These are phyloP conservation scores for Linnemannia exigua DNA, from an alignment of 192 early-diverging fungal genomes.

Conservation along the genomic window DNA sequence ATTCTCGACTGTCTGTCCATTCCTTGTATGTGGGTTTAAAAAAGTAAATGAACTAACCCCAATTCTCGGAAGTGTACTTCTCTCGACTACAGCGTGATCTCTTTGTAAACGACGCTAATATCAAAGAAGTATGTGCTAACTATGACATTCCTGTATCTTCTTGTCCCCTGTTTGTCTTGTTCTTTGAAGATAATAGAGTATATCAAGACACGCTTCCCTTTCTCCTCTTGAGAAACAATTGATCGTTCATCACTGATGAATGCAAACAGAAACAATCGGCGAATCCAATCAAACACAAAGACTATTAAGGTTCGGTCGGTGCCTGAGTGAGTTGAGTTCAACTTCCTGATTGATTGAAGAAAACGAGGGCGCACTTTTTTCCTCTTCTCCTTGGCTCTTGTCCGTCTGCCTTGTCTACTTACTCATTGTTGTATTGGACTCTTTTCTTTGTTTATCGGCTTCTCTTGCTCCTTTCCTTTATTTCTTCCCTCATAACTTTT, in stretches of 20 bases:
- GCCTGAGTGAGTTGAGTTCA: neutral
- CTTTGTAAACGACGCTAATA: neutral
- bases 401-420: neutral
- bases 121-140: no score
- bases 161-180: no score
- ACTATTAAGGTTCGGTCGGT: constrained; percentile 9
- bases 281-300: constrained; percentile 23
- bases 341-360: neutral
- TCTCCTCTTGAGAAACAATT: no score
- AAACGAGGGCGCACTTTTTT: no score
- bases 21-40: neutral
- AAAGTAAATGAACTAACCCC: neutral
- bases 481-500: neutral
- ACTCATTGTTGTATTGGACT: neutral
- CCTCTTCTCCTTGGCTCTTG: neutral
- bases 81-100: neutral
- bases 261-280: neutral
- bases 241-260: no score
- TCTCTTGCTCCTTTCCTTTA: neutral
- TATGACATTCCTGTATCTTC: no score
- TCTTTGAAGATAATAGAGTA: no score
- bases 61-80: neutral
- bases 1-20: neutral
- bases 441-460: neutral
- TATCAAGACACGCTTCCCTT: no score